Conservation (phyloP, 2,329 filamentous ascomycete genomes). For the Trichoderma sp. region DNA sequence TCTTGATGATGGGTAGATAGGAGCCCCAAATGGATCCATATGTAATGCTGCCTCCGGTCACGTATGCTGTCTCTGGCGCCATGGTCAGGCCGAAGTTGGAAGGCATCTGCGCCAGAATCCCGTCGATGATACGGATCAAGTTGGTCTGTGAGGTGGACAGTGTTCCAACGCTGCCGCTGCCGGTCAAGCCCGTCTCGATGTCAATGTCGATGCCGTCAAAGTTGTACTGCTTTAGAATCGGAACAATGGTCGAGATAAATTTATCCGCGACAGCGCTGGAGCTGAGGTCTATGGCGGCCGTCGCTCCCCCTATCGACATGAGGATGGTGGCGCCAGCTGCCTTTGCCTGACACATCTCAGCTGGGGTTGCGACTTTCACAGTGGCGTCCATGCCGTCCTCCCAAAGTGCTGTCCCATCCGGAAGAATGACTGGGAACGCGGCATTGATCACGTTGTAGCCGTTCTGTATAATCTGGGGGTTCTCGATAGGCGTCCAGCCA, state of each 20-base stretch:
- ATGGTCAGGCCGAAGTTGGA: slow-evolving; percentile 61
- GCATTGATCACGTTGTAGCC: slow-evolving; percentile 44
- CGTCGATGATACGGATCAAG: slow-evolving; percentile 43
- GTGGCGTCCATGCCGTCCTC: slow-evolving; percentile 40
- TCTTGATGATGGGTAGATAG: slow-evolving; percentile 44
- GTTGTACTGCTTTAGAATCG: slow-evolving; percentile 42
- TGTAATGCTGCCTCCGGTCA: slow-evolving; percentile 39
- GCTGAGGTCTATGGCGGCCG: slow-evolving; percentile 40
- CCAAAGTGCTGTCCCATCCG: slow-evolving; percentile 41
- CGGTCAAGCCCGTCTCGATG: slow-evolving; percentile 40
- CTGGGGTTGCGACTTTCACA: slow-evolving; percentile 39
- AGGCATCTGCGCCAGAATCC: slow-evolving; percentile 51
- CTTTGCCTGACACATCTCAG: slow-evolving; percentile 42
- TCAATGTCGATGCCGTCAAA: slow-evolving; percentile 45
- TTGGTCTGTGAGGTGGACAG: slow-evolving; percentile 41
- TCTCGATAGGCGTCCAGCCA: slow-evolving; percentile 41
- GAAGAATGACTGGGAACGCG: slow-evolving; percentile 41
- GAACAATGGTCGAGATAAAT: slow-evolving; percentile 42
- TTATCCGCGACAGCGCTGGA: slow-evolving; percentile 40
- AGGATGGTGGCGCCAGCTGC: slow-evolving; percentile 41
- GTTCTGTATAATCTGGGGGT: slow-evolving; percentile 37
- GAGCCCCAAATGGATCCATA: slow-evolving; percentile 43
- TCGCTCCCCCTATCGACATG: slow-evolving; percentile 42
- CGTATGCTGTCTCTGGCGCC: slow-evolving; percentile 44
- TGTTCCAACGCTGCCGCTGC: slow-evolving; percentile 38